Evolutionary conservation across 2,329 filamentous ascomycete species (phyloP).

Genomic region (Furcasterigmium furcatum): DNA sequence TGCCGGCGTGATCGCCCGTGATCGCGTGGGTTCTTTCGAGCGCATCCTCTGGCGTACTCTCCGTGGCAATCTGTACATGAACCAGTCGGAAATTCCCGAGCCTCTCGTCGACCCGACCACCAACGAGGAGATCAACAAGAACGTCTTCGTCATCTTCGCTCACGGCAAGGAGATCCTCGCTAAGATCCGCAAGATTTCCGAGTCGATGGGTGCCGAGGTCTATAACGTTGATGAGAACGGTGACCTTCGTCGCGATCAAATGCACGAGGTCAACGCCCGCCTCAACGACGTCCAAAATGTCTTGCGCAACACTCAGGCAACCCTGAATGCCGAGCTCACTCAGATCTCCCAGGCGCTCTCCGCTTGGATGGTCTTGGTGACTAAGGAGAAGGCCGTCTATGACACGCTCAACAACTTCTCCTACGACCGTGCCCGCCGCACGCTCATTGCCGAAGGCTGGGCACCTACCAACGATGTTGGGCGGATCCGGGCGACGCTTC

Average conservation of each 20-base stretch:
- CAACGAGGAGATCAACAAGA: conserved; percentile 93
- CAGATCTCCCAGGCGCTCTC: conserved; percentile 91
- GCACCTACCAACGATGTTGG: conserved; percentile 88
- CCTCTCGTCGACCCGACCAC: conserved; percentile 86
- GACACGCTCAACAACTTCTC: conserved; percentile 94
- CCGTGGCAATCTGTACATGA: conserved; percentile 98
- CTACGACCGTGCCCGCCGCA: conserved; percentile 93
- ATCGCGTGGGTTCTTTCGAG: conserved; percentile 93
- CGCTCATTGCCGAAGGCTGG: conserved; percentile 96
- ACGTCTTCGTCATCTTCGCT: conserved; percentile 98
- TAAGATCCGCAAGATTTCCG: conserved; percentile 98
- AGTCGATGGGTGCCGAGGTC: conserved; percentile 91
- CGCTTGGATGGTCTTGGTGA: conserved; percentile 95
- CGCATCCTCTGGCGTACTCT: conserved; percentile 96
- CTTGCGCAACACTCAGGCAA: conserved; percentile 90
- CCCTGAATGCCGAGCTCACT: conserved; percentile 85
- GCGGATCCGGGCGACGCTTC: conserved; percentile 86
- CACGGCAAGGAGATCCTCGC: conserved; percentile 97
- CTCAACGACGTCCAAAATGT: conserved; percentile 90
- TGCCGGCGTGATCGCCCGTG: conserved; percentile 88
- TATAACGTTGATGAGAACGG: conserved; percentile 98
- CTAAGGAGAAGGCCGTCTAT: conserved; percentile 98
- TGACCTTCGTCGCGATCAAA: conserved; percentile 90
- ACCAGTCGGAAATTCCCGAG: conserved; percentile 97
- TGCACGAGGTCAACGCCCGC: conserved; percentile 94